These are phyloP conservation scores for Ambrosia artemisiifolia DNA, from an alignment of 129 eudicot species.

Conservation along the genomic window DNA sequence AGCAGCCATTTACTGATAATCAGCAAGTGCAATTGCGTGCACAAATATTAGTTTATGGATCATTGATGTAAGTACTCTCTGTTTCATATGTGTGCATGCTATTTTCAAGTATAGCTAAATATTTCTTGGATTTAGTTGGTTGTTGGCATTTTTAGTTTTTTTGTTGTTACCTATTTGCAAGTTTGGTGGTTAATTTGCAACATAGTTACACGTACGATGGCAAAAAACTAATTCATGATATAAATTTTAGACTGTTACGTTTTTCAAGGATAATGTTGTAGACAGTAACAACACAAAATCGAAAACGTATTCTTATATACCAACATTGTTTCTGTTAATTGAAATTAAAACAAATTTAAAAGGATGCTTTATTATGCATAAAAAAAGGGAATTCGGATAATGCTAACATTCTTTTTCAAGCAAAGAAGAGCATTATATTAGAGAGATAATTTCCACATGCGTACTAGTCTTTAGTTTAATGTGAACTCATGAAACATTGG, in stretches of 20 bases:
- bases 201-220: not conserved
- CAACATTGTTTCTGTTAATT: not conserved
- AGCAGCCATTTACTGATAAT: conserved; percentile 77
- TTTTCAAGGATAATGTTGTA: not conserved
- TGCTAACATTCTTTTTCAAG: conserved; percentile 1
- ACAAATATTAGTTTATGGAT: conserved; percentile 91
- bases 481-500: conserved; percentile 2
- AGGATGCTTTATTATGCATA: not conserved
- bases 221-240: not conserved
- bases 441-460: not conserved
- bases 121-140: not conserved
- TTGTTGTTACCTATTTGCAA: not conserved
- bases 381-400: not conserved
- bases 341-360: not conserved
- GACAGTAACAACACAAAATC: not conserved
- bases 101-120: not conserved
- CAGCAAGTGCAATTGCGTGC: conserved; percentile 98
- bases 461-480: not conserved
- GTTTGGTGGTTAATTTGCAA: conserved; percentile 10
- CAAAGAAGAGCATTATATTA: not conserved
- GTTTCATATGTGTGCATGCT: conserved; percentile 1
- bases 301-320: conserved; percentile 1
- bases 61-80: conserved; percentile 68
- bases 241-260: not conserved
- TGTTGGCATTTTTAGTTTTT: not conserved